Evolutionary conservation across 192 early-diverging fungal genomes (phyloP).

Genomic region (Coemansia sp.): DNA sequence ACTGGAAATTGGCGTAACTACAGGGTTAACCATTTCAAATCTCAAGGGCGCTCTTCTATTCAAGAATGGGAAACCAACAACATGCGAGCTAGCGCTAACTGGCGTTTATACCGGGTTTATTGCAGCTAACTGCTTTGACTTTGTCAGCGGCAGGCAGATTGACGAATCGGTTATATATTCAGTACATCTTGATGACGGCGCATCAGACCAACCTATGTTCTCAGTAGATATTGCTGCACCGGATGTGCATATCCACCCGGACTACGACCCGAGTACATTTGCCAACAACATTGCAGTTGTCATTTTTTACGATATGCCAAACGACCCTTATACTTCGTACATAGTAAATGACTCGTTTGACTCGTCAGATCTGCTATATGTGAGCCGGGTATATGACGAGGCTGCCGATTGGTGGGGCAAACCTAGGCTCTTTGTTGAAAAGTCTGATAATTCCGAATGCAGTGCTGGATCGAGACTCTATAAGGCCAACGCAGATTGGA

Average conservation of each 20-base stretch:
- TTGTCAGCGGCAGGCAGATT: background rate
- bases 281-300: conserved; percentile 6
- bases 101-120: background rate
- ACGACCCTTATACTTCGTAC: background rate
- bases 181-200: background rate
- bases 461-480: too few relatives aligned
- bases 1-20: too few relatives aligned
- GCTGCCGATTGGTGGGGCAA: too few relatives aligned
- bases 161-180: background rate
- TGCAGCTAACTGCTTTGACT: background rate
- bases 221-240: background rate
- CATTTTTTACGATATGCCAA: background rate
- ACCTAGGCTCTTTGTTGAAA: too few relatives aligned
- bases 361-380: too few relatives aligned
- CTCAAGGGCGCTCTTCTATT: background rate
- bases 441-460: too few relatives aligned
- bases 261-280: background rate
- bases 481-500: too few relatives aligned
- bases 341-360: background rate
- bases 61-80: conserved; percentile 1
- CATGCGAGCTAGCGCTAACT: background rate
- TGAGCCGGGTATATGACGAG: too few relatives aligned
- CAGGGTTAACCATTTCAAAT: background rate
- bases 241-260: background rate
- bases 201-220: background rate